Evolutionary conservation across 2,329 filamentous ascomycete genomes (phyloP), one percentile per base, ranked within the genome.

Genomic region (Chaetomiaceae sp.): DNA sequence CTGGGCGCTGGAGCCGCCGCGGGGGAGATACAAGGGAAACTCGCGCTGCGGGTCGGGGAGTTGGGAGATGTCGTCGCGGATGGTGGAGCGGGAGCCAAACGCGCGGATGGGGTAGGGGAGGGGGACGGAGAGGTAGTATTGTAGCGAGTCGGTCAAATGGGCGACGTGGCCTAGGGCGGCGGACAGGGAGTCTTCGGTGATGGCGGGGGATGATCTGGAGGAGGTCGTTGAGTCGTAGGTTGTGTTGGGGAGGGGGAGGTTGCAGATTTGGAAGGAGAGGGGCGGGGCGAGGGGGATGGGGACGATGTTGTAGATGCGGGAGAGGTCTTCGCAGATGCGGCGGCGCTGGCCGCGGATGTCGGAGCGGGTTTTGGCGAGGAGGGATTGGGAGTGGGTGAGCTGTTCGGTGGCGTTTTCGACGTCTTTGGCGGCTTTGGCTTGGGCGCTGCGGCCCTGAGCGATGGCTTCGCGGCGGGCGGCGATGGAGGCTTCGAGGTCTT

Each of bases 261-360:
- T 83, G 63, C 88, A 86, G 58, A 99, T 95, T 12, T 85, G 89
- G 69, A 97, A 97, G 0, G 85, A 80, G 1, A 97, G 79, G 0
- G 89, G 80, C 3, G 79, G 74, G 12, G 73, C 74, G 7, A 74
- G 71, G 0, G 75, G 71, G 2, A 69, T 65, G 0, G 91, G 86
- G 8, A 84, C 81, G 55, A 99, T 95, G 4, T 87, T 84, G 66
- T 91, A 96, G 53, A 96, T 88, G 46, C 75, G 73, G 12, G 83
- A 75, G 0, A 99, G 75, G 59, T 96, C 91, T 60, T 94, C 85
- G 68, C 90, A 91, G 51, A 97, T 89, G 33, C 94, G 86, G 14
- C 91, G 83, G 20, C 91, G 82, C 69, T 97, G 94, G n/a, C 88
- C 89, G 54, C 79, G 83, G 15, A 91, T 87, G n/a, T 84, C 80